Conservation (phyloP, 2,329 filamentous ascomycete species). For the Didymella sp. region DNA sequence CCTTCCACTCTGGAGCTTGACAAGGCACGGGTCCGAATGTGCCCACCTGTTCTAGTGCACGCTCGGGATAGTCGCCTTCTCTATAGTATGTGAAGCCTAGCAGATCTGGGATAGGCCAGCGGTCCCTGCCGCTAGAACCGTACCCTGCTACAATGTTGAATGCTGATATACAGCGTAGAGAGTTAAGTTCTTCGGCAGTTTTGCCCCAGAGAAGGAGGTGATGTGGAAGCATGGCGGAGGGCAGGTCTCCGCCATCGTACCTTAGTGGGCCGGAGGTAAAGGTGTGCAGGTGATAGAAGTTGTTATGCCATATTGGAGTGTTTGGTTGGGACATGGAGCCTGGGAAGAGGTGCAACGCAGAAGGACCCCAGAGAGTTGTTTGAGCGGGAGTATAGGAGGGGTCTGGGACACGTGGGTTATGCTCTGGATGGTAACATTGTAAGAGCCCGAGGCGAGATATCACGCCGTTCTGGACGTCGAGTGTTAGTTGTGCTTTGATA, state of each 20-base stretch:
- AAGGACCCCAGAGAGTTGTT: not conserved
- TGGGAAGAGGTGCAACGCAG: not conserved
- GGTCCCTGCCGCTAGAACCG: not conserved
- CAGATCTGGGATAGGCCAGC: not conserved
- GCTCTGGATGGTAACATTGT: not conserved
- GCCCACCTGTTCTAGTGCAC: not conserved
- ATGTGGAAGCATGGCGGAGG: not conserved
- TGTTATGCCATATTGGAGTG: not conserved
- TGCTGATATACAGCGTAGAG: not conserved
- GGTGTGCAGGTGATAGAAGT: not conserved
- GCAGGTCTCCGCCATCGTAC: not conserved
- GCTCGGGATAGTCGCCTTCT: not conserved
- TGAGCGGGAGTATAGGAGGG: not conserved
- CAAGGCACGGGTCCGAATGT: not conserved
- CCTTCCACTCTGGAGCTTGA: not conserved
- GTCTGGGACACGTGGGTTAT: not conserved
- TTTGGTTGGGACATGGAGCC: no score
- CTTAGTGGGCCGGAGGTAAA: not conserved
- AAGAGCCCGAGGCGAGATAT: not conserved
- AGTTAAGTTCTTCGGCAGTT: not conserved
- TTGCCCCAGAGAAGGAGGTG: not conserved
- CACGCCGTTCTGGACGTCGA: not conserved
- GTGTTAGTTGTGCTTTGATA: not conserved
- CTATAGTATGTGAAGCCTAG: not conserved
- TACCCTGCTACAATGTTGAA: not conserved